Evolutionary conservation across 805 yeast genomes (phyloP), one percentile per base, ranked within the genome.

Genomic region (Scheffersomyces spartinae): DNA sequence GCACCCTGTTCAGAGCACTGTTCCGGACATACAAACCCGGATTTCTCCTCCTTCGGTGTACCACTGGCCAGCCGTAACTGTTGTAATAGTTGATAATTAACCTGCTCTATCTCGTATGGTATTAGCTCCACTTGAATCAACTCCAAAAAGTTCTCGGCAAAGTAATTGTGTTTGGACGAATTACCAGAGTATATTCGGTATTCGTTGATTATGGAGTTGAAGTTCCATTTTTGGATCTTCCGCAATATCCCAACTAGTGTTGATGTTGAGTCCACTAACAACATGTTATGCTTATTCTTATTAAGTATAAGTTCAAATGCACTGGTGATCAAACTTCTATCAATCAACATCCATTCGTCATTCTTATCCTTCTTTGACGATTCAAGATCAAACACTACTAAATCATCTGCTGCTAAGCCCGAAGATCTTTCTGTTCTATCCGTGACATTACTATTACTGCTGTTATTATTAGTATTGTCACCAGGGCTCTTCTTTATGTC

Each of bases 151-250:
- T 76, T 76, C 44, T 86, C 95, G 12, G 84, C 82, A 36, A 68
- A 71, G 45, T 84, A 85, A 40, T 75, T 84, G 23, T 78, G 64
- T 37, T 78, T 73, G 36, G 70, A 71, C 16, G 84, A 80, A 12
- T 82, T 63, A 1, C 64, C 64, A 6, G 55, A 47, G 48, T 73
- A 81, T 6, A 81, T 61, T 27, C 95, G 60, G 50, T 84, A 91
- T 47, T 88, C 97, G 39, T 77, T 78, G 13, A 85, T 68, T 4
- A 88, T 72, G 11, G 93, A 76, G 13, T 86, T 72, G 44, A 79
- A 78, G 39, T 74, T 77, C 97, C 96, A 88, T 51, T 79, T 79
- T 49, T 83, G 91, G 20, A 86, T 61, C 45, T 78, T 75, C 26
- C 98, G 61, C 17, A 91, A 52, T 2, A 86, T 60, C 0, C 96